Base-by-base conservation (phyloP, 208 protist species). In the Crithidia bombi region DNA sequence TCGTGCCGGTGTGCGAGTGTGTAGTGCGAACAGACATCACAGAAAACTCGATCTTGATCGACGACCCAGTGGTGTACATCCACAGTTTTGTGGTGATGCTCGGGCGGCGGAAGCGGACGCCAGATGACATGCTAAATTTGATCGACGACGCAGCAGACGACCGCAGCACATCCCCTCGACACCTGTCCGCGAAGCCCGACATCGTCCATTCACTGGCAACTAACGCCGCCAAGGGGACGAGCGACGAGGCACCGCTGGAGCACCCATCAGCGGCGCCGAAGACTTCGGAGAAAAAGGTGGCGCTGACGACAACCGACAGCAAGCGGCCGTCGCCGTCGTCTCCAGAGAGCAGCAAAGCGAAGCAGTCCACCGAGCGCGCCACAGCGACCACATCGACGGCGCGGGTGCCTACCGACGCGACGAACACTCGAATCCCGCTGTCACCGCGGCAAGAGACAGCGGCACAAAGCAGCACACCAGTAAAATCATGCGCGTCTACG, bases 51-150 rank as follows among this genome's bases (percentile, higher is more conserved):
- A 43, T 75, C 50, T n/a, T 75, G 4, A 39, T 75, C 25, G 70
- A 68, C 54, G 70, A 75, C 70, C 70, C 70, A 1, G 62, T 75
- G 11, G 46, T 75, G 26, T 75, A 75, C 46, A 5, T 69, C 32
- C 70, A 75, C 55, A 41, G 70, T 43, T 75, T 75, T 30, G 70
- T 75, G 5, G 70, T 75, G 54, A 66, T 75, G 70, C 46, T 75
- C 15, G 70, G 70, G 14, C 70, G 62, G 46, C 70, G 70, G 7
- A 65, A 58, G 44, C 59, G 69, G 26, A n/a, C 59, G 19, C 23
- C 41, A 11, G 69, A 74, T 7, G 59, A 67, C 17, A 19, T 26
- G 38, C 21, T 26, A 30, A 30, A 38, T 62, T n/a, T 15, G 28
- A 55, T 28, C 7, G 50, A 30, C 26, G 17, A 17, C 5, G 35